These are phyloP conservation scores for Sporisorium graminicola DNA, from an alignment of 1,284 basidiomycete species.

Conservation along the genomic window DNA sequence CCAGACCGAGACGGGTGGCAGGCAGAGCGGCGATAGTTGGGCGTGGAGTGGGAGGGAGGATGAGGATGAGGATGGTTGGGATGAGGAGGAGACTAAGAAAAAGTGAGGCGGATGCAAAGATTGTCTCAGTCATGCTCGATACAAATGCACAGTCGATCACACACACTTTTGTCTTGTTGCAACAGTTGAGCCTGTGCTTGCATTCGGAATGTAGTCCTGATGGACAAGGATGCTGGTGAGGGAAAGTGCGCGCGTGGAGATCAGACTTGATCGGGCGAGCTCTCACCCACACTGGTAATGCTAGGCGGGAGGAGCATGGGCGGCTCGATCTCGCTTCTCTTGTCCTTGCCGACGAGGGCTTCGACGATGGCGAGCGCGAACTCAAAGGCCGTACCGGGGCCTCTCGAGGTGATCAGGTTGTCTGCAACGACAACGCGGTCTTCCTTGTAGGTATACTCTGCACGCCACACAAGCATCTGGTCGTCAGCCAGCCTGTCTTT, in stretches of 20 bases:
- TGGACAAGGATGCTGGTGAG: neutral
- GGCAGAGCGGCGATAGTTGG: slow-evolving; percentile 25
- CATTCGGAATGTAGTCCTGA: neutral
- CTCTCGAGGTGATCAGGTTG: slow-evolving; percentile 80
- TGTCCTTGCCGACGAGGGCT: slow-evolving; percentile 77
- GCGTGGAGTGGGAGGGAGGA: slow-evolving; percentile 13
- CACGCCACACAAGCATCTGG: neutral
- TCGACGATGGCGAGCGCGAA: slow-evolving; percentile 82
- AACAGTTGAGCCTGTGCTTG: neutral
- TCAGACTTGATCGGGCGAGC: slow-evolving; percentile 15
- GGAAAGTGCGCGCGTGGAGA: neutral
- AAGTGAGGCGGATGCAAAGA: neutral
- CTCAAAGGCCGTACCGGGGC: slow-evolving; percentile 83
- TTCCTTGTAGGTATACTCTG: slow-evolving; percentile 83
- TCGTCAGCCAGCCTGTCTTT: too few species aligned
- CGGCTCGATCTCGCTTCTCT: slow-evolving; percentile 77
- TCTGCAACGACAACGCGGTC: slow-evolving; percentile 80
- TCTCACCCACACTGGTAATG: neutral
- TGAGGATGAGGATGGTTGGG: slow-evolving; percentile 8
- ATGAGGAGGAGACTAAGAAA: neutral
- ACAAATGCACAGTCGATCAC: neutral
- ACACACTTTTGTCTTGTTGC: neutral
- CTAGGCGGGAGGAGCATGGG: slow-evolving; percentile 76
- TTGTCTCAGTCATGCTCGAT: neutral
- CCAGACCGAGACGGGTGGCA: neutral